A percentile compares a stretch with the other conserved stretches of the same genome.
Evolutionary conservation across 208 protist species (phyloP).

Genomic region (Acanthamoeba quina): DNA sequence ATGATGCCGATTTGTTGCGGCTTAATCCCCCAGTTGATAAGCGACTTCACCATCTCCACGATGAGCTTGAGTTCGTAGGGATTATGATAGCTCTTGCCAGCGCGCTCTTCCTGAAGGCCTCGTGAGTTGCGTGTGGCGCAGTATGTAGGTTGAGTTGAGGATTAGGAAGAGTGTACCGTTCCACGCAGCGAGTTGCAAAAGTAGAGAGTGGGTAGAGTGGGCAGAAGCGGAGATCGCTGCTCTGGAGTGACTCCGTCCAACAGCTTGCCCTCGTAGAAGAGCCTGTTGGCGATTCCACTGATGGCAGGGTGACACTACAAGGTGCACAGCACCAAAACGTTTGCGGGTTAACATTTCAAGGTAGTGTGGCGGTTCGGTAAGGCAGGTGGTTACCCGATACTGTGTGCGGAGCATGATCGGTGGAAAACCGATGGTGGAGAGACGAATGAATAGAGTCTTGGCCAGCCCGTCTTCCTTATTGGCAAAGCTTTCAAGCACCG

Average conservation of each 20-base stretch:
- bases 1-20: constrained; percentile 86
- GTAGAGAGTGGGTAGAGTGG: constrained; percentile 71
- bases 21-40: constrained; percentile 76
- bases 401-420: constrained; percentile 89
- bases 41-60: constrained; percentile 73
- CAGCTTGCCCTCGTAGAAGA: constrained; percentile 85
- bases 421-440: constrained; percentile 75
- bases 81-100: constrained; percentile 79
- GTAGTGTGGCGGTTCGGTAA: neutral
- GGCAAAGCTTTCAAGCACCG: constrained; percentile 81
- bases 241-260: constrained; percentile 79
- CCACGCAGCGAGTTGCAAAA: constrained; percentile 75
- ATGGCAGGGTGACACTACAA: constrained; percentile 87
- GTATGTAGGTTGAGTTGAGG: too few species aligned
- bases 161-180: neutral
- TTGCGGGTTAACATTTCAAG: neutral
- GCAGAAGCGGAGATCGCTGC: constrained; percentile 75
- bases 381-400: constrained; percentile 80
- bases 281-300: constrained; percentile 80
- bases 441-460: constrained; percentile 90
- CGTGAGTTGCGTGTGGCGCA: neutral
- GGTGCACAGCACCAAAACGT: neutral
- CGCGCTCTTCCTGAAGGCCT: constrained; percentile 40
- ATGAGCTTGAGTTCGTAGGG: constrained; percentile 78
- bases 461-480: constrained; percentile 80